phyloP scores from a whole-genome alignment of 345 rosid species.

The Citrus sp. region DNA sequence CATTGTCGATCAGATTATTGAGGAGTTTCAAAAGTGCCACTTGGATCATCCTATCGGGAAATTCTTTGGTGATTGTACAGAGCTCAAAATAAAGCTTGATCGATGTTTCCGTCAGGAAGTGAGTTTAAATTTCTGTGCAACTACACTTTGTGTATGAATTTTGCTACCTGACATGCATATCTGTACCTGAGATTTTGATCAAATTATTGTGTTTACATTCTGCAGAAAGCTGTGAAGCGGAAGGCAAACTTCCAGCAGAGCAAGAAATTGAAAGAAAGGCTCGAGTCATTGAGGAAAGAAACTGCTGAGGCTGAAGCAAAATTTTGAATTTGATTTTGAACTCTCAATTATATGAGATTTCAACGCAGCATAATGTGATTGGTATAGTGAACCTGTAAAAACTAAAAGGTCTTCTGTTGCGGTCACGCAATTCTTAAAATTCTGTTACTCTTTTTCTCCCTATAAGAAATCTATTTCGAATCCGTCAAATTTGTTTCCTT shows the following conservation, averaged over 20 bases:
- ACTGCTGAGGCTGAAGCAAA: constrained; percentile 26
- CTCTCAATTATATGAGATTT: neutral
- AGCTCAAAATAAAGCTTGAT: constrained; percentile 78
- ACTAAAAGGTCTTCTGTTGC: no score
- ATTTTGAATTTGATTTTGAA: neutral
- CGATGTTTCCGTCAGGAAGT: constrained; percentile 86
- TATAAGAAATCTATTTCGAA: no score
- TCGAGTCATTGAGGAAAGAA: constrained; percentile 49
- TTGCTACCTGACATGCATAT: neutral
- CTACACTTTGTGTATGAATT: neutral
- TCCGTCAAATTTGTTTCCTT: neutral
- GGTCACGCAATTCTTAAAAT: no score
- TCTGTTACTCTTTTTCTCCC: neutral
- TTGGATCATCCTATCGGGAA: constrained; percentile 74
- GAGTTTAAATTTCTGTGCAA: constrained; percentile 7
- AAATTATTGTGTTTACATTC: neutral
- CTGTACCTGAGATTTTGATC: neutral
- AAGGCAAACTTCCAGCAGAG: constrained; percentile 78
- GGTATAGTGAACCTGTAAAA: neutral
- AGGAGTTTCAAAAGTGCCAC: constrained; percentile 88
- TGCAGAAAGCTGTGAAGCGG: constrained; percentile 84
- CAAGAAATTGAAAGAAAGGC: constrained; percentile 57
- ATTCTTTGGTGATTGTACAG: constrained; percentile 86
- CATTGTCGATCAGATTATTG: constrained; percentile 55
- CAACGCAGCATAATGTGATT: neutral